Evolutionary conservation across 2,329 filamentous ascomycete species (phyloP).

Genomic region (Hymenoscyphus occultus): DNA sequence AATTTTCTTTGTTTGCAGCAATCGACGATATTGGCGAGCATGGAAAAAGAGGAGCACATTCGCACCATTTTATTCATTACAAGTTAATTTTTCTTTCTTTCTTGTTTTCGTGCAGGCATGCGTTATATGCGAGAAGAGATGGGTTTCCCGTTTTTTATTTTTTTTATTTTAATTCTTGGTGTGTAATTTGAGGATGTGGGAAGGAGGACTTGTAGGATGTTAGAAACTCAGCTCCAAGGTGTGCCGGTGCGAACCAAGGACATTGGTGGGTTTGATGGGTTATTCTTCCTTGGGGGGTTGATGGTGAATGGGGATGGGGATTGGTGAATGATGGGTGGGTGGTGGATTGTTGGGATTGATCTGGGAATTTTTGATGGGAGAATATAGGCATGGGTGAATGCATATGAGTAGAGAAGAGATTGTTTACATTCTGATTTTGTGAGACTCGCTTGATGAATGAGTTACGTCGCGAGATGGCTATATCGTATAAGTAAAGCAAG

Average conservation of each 20-base stretch:
- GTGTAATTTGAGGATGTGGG: background rate
- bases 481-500: too few relatives aligned
- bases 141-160: background rate
- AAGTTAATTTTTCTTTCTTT: background rate
- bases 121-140: background rate
- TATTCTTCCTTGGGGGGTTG: too few relatives aligned
- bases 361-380: too few relatives aligned
- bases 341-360: too few relatives aligned
- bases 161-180: background rate
- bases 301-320: too few relatives aligned
- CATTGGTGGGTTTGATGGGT: too few relatives aligned
- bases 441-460: too few relatives aligned
- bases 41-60: background rate
- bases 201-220: background rate
- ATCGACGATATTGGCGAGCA: background rate
- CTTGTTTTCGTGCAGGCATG: background rate
- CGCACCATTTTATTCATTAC: constrained; percentile 1
- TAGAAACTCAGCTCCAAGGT: background rate
- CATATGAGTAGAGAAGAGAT: too few relatives aligned
- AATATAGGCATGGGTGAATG: too few relatives aligned
- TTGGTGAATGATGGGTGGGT: too few relatives aligned
- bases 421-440: too few relatives aligned
- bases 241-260: background rate
- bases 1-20: background rate
- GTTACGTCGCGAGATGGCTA: too few relatives aligned